These are phyloP conservation scores for Aristolochia fimbriata DNA, from an alignment of 164 flowering plant species.

Conservation along the genomic window DNA sequence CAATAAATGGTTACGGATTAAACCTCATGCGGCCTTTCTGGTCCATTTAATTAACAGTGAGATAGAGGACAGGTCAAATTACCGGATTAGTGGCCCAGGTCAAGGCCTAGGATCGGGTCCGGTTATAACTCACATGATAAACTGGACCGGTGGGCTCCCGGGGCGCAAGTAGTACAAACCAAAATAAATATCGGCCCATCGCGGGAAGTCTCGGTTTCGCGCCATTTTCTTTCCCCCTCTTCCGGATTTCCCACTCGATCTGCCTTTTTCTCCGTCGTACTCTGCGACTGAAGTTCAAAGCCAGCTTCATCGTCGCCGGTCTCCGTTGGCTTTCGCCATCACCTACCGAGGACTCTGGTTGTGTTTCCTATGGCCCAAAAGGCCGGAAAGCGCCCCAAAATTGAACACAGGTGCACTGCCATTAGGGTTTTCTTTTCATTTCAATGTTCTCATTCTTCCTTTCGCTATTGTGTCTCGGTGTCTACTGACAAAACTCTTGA, in stretches of 20 bases:
- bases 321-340: background rate
- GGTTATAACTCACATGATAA: no score
- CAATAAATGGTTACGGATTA: no score
- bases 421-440: background rate
- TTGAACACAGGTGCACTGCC: constrained; percentile 25
- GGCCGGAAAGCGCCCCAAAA: constrained; percentile 36
- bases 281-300: background rate
- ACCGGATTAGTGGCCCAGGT: no score
- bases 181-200: background rate
- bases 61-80: no score
- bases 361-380: constrained; percentile 28
- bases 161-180: no score
- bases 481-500: no score
- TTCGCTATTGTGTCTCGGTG: no score
- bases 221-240: background rate
- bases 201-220: background rate
- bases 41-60: no score
- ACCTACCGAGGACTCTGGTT: background rate
- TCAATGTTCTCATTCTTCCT: background rate
- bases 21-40: no score
- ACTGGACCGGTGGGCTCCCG: no score
- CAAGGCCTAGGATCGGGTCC: no score
- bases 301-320: background rate
- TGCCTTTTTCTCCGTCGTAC: background rate
- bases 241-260: background rate